Base-by-base conservation (phyloP, 1,284 basidiomycete genomes). In the Irpex sp. region DNA sequence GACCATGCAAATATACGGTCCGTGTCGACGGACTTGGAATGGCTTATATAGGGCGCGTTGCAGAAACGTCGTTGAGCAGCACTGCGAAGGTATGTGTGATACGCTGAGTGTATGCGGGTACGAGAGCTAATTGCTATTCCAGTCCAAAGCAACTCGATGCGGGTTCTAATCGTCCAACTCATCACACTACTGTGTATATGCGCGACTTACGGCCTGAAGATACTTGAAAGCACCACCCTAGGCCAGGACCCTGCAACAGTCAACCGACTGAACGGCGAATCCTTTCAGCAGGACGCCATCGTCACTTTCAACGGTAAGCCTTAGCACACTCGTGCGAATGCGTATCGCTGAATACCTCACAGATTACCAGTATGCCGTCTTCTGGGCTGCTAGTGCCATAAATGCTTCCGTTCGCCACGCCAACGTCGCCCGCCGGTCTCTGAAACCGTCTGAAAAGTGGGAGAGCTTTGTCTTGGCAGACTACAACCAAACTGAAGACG, bases 181-280 rank as follows among this genome's bases (percentile, higher is more conserved):
- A 17, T 11, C 8, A 51, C 49, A 11, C 3, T 17, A 7, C 5
- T 51, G 21, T 51, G 49, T 8, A 51, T 51, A 9, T 19, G 17
- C 19, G 21, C 49, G 8, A 17, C 19, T 17, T 9, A 51, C 3
- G 65, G 63, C 5, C 17, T 73, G 33, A 69, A 61, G 31, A 62
- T 75, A 3, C 54, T 75, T 26, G 65, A 65, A 5, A 65, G 68
- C 3, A 74, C 74, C 4, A 70, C 70, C 4, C 71, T 80, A 3
- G 78, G 77, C 8, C 64, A 63, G 13, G 75, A 78, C 63, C 77
- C 79, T 5, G 70, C 71, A 58, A 78, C 78, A 0, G 71, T 74
- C 5, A 78, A 81, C 65, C 66, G 75, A 19, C 70, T 81, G n/a
- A 80, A 79, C 57, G 79, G 79, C 17, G 79, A 77, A 62, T 78